A percentile compares a stretch with the other conserved stretches of the same genome.
Evolutionary conservation across 164 flowering plant species (phyloP).

Genomic region (Hamamelis virginiana): DNA sequence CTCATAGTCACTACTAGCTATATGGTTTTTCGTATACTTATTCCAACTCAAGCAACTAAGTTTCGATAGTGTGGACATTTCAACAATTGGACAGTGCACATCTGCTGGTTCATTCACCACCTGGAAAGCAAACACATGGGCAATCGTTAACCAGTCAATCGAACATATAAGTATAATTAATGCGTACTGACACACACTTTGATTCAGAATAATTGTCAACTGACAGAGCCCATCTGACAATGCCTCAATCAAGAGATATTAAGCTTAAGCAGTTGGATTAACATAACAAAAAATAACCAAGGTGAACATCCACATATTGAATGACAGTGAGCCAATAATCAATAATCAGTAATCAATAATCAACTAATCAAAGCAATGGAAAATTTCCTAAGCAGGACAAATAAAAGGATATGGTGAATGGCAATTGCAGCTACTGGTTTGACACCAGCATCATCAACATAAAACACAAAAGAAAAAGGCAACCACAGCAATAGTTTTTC

Average conservation of each 20-base stretch:
- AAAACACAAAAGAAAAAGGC: too few species aligned
- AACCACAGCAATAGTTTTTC: too few species aligned
- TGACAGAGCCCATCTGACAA: background rate
- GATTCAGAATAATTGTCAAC: slow-evolving; percentile 1
- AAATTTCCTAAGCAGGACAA: background rate
- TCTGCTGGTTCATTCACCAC: slow-evolving; percentile 85
- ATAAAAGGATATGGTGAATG: too few species aligned
- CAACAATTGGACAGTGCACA: slow-evolving; percentile 78
- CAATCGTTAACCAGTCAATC: background rate
- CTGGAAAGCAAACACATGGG: slow-evolving; percentile 32
- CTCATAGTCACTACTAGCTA: slow-evolving; percentile 93
- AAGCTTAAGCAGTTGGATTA: too few species aligned
- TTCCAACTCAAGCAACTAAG: slow-evolving; percentile 98
- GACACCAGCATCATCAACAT: too few species aligned
- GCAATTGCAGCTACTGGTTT: too few species aligned
- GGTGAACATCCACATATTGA: background rate
- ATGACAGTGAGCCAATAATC: background rate
- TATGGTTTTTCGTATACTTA: slow-evolving; percentile 64
- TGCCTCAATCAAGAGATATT: too few species aligned
- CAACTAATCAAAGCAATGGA: background rate
- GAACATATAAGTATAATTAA: background rate
- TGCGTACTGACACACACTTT: background rate
- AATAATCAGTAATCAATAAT: background rate
- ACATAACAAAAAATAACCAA: background rate
- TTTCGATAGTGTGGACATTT: slow-evolving; percentile 82